Percentiles rank a stretch among this genome's conserved stretches.
phyloP scores from a whole-genome alignment of 305 asterid genomes.

The Fraxinus dipetala region DNA sequence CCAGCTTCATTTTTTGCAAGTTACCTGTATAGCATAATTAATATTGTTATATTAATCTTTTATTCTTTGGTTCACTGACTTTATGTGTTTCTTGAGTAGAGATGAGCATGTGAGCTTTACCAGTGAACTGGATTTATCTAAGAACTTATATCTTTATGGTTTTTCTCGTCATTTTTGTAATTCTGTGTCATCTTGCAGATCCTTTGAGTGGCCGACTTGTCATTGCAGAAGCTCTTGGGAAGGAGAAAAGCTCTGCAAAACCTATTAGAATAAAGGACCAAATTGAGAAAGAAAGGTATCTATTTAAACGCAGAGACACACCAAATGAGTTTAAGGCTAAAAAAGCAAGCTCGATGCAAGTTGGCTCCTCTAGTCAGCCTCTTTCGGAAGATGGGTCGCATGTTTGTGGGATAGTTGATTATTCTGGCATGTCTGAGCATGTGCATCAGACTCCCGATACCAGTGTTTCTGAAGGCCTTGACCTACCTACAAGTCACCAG shows the following conservation, averaged over 20 bases:
- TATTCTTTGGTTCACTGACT: neutral
- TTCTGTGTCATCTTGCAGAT: conserved; percentile 39
- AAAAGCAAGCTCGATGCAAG: conserved; percentile 38
- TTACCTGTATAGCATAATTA: neutral
- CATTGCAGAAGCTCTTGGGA: conserved; percentile 68
- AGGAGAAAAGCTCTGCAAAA: conserved; percentile 48
- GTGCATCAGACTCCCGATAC: conserved; percentile 27
- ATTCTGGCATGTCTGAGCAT: conserved; percentile 27
- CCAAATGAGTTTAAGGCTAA: conserved; percentile 39
- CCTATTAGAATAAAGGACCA: conserved; percentile 50
- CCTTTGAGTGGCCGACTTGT: conserved; percentile 83
- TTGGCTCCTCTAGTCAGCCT: conserved; percentile 29
- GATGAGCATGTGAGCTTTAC: neutral
- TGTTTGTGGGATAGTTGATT: conserved; percentile 27
- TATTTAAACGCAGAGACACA: conserved; percentile 78
- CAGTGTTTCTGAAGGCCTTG: neutral
- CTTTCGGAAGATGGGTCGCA: conserved; percentile 39
- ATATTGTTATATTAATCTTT: neutral
- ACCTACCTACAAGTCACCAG: conserved; percentile 33
- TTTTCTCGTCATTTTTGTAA: neutral
- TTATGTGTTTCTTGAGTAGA: neutral
- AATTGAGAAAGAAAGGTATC: conserved; percentile 70
- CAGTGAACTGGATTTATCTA: neutral
- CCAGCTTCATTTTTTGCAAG: conserved; percentile 6
- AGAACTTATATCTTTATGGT: conserved; percentile 13